Conservation (phyloP, 257 asterid genomes). For the Nicotiana paniculata region DNA sequence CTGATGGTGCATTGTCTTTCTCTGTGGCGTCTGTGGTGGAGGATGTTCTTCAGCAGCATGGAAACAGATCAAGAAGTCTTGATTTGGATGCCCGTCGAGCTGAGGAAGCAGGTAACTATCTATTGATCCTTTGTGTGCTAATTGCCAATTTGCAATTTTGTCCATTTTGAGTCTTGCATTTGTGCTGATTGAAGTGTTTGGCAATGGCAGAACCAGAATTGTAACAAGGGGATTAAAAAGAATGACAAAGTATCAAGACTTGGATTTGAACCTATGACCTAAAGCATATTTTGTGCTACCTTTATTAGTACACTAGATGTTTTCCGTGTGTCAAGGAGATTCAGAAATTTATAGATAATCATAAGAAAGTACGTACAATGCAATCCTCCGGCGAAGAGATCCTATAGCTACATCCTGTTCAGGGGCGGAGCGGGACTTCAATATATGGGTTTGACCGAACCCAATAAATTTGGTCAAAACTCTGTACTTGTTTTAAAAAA, state of each 20-base stretch:
- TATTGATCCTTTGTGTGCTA: background rate
- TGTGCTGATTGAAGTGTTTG: background rate
- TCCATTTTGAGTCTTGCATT: background rate
- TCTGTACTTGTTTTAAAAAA: no score
- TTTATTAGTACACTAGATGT: background rate
- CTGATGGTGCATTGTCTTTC: constrained; percentile 46
- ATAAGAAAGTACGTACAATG: background rate
- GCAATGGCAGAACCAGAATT: background rate
- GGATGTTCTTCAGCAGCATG: constrained; percentile 95
- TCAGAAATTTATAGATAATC: background rate
- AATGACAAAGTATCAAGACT: background rate
- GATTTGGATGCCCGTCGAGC: constrained; percentile 94
- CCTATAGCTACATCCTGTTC: background rate
- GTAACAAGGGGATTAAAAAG: background rate
- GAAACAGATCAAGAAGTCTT: constrained; percentile 57
- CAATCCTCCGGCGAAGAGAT: background rate
- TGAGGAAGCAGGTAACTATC: constrained; percentile 75
- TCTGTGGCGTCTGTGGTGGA: constrained; percentile 92
- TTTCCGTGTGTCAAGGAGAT: background rate
- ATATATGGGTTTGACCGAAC: no score
- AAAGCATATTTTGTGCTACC: background rate
- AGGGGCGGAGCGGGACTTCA: no score
- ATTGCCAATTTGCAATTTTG: background rate
- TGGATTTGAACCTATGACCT: background rate
- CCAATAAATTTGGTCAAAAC: no score